Base-by-base conservation (phyloP, 352 stramenopile species). In the Plasmopara muralis region DNA sequence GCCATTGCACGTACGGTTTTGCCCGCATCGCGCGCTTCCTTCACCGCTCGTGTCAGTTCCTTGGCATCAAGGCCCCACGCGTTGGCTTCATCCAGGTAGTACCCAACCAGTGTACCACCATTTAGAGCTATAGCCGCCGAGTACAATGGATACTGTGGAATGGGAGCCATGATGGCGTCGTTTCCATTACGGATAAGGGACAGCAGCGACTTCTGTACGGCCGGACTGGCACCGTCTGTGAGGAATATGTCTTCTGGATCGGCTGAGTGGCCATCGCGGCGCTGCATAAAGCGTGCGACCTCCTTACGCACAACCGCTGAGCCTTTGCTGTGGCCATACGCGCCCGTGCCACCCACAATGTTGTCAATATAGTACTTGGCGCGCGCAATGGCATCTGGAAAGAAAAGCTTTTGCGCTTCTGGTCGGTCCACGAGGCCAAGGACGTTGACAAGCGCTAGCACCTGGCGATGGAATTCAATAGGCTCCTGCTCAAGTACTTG, bases 71-170 rank as follows among this genome's bases (percentile, higher is more conserved):
- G 77, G 33, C 66, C 77, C 97, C 97, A 99, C 41, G 76, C 80
- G 2, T 83, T 85, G n/a, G 83, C 62, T 77, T 99, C 97, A 66
- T 98, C 87, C 28, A 99, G 67, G 62, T 96, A 98, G 78, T 99
- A 99, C 10, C 93, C 93, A 14, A 97, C 87, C 39, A 98, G 82
- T 30, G 89, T 74, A 48, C 95, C 96, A 43, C 89, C 89, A 44
- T 98, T 89, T 47, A 99, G 79, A 33, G 96, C 90, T 37, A 98
- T 95, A n/a, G 91, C 87, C 5, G 97, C 97, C 53, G 91, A 98
- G 76, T 99, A 99, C 15, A 99, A 84, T 29, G 97, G 97, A 72
- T 99, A 99, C 80, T 99, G 97, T 33, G 97, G 97, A 60, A 99
- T 99, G 15, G 97, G 97, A 43, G 97, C 88, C 60, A 99, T 72